These are phyloP conservation scores for Nothopassalora personata DNA, from an alignment of 2,329 filamentous ascomycete genomes.

Conservation along the genomic window DNA sequence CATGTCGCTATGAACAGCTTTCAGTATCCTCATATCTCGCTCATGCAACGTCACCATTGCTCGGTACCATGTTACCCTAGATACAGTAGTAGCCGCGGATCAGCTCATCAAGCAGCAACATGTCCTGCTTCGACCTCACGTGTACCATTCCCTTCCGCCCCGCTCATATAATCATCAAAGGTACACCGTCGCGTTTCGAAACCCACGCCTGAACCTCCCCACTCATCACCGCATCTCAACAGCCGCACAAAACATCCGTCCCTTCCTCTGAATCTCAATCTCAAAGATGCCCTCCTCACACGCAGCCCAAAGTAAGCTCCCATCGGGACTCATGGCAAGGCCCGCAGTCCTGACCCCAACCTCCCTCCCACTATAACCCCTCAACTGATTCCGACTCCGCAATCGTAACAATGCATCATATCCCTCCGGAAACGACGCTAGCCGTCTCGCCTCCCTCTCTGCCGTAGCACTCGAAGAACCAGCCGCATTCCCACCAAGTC, in stretches of 20 bases:
- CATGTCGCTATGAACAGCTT: too few species aligned
- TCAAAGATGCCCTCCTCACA: slow-evolving; percentile 70
- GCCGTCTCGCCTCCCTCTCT: slow-evolving; percentile 13
- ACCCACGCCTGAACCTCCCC: not conserved
- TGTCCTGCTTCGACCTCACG: too few species aligned
- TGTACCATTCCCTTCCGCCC: not conserved
- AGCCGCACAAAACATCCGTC: slow-evolving; percentile 49
- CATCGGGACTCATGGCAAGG: slow-evolving; percentile 46
- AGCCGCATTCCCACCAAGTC: slow-evolving; percentile 4
- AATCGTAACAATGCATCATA: slow-evolving; percentile 21
- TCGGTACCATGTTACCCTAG: not conserved
- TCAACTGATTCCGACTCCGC: slow-evolving; percentile 12
- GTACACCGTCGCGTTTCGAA: not conserved
- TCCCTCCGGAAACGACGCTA: slow-evolving; percentile 20
- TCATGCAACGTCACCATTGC: not conserved
- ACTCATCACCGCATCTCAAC: slow-evolving; percentile 26
- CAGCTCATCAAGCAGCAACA: too few species aligned
- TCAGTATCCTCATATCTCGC: not conserved
- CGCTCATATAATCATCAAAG: not conserved
- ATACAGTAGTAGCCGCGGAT: too few species aligned
- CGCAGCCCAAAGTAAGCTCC: slow-evolving; percentile 43
- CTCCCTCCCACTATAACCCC: slow-evolving; percentile 17
- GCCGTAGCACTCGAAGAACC: slow-evolving; percentile 5
- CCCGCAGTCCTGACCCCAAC: slow-evolving; percentile 44
- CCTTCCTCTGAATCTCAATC: slow-evolving; percentile 60